Evolutionary conservation across 192 early-diverging fungal species (phyloP).

Genomic region (Pilobolus umbonatus): DNA sequence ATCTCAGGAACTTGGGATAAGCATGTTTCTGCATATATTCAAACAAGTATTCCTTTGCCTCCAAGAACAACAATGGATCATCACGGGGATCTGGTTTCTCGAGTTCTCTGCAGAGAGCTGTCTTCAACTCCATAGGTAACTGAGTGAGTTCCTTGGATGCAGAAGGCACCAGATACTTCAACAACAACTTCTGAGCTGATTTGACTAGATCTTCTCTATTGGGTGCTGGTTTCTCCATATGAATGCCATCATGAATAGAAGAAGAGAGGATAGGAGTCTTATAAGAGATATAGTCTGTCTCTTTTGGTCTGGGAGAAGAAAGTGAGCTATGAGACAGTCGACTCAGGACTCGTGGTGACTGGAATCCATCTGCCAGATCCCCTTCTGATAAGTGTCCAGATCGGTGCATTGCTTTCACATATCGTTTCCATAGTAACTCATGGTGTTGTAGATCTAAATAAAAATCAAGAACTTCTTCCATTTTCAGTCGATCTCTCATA

Average conservation of each 20-base stretch:
- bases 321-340: slow-evolving; percentile 19
- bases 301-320: slow-evolving; percentile 6
- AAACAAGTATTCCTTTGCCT: slow-evolving; percentile 51
- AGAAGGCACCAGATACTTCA: slow-evolving; percentile 43
- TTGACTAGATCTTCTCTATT: slow-evolving; percentile 21
- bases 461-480: slow-evolving; percentile 71
- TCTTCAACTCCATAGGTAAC: slow-evolving; percentile 28
- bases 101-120: slow-evolving; percentile 2
- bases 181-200: slow-evolving; percentile 49
- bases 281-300: neutral
- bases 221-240: neutral
- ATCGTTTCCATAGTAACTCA: slow-evolving; percentile 61
- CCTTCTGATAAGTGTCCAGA: slow-evolving; percentile 26
- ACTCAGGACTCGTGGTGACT: slow-evolving; percentile 25
- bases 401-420: slow-evolving; percentile 38
- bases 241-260: neutral
- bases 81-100: slow-evolving; percentile 23
- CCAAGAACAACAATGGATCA: slow-evolving; percentile 48
- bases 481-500: slow-evolving; percentile 60
- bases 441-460: slow-evolving; percentile 70
- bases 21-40: slow-evolving; percentile 46
- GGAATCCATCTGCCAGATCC: slow-evolving; percentile 27
- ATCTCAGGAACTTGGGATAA: slow-evolving; percentile 52
- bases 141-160: slow-evolving; percentile 44
- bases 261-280: neutral